Base-by-base conservation (phyloP, 2,329 filamentous ascomycete species). In the Huntiella abstrusa region DNA sequence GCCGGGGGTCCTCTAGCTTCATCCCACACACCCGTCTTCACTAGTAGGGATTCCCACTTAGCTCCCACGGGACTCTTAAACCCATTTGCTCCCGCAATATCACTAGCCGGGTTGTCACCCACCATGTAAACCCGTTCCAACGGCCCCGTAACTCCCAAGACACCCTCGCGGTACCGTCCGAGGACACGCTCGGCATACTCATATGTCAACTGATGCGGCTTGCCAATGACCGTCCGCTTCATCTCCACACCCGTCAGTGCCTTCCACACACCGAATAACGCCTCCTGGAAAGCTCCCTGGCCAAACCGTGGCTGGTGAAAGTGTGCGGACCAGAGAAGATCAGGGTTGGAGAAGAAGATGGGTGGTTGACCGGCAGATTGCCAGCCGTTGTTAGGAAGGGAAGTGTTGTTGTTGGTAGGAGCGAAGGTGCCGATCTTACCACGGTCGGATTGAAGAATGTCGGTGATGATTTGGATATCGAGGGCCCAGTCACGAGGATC, bases 401-500 rank as follows among this genome's bases (percentile, higher is more conserved):
- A 63, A 0, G 57, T 19, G 50, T 78, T 64, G 37, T 77, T 79
- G 58, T 94, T 93, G 57, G 74, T 77, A 8, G 68, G 53, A 0
- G 83, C 88, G 37, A 83, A 68, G 0, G 88, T 95, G 19, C 88
- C 91, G 3, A 94, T 59, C 48, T 83, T 74, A 13, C 91, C 91
- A n/a, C 70, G 55, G 13, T 74, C 68, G 0, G 87, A 94, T 36
- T 93, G 69, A 5, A 96, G 66, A 8, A 94, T 64, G 60, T 98
- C 91, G 46, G 81, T 57, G 48, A 96, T 80, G 54, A 96, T 66
- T 58, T 93, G 83, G 2, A 77, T 76, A 60, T 96, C 88, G 7
- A 95, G 70, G 1, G 83, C 86, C 91, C 91, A 98, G 65, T 98
- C 91, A 47, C 91, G 75, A 3, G 91, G 87, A 61, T 96, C 91